phyloP scores from a whole-genome alignment of 345 rosid genomes.

The Aurinia saxatilis region DNA sequence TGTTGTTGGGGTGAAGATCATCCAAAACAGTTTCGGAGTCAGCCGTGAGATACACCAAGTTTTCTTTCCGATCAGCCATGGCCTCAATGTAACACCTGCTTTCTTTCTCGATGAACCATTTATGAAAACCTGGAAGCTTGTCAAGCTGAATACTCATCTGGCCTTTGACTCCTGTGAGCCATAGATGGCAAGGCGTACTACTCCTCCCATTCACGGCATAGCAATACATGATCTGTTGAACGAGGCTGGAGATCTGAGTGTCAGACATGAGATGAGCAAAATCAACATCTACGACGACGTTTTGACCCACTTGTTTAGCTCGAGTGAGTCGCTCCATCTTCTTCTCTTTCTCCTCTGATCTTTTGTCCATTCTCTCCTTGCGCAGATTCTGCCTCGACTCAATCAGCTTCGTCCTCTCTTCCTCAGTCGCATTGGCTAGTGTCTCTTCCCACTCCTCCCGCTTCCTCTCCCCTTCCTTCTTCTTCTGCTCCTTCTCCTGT shows the following conservation, averaged over 20 bases:
- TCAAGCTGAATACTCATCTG: slow-evolving; percentile 62
- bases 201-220: slow-evolving; percentile 80
- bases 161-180: slow-evolving; percentile 81
- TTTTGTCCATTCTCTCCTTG: slow-evolving; percentile 67
- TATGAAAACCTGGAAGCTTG: slow-evolving; percentile 77
- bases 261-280: slow-evolving; percentile 72
- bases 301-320: slow-evolving; percentile 64
- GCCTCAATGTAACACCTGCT: slow-evolving; percentile 58
- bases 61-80: slow-evolving; percentile 53
- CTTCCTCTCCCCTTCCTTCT: slow-evolving; percentile 48
- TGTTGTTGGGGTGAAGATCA: slow-evolving; percentile 49
- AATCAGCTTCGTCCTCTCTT: slow-evolving; percentile 57
- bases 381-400: slow-evolving; percentile 58
- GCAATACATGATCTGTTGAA: slow-evolving; percentile 95
- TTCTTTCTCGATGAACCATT: slow-evolving; percentile 92
- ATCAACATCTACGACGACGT: slow-evolving; percentile 74
- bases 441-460: slow-evolving; percentile 23
- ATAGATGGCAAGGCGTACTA: slow-evolving; percentile 54
- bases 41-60: slow-evolving; percentile 81
- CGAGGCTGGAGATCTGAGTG: slow-evolving; percentile 75
- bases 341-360: slow-evolving; percentile 59
- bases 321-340: slow-evolving; percentile 48
- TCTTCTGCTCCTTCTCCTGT: slow-evolving; percentile 54
- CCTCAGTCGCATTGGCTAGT: slow-evolving; percentile 38
- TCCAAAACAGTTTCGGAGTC: slow-evolving; percentile 71